Conservation (phyloP, 2,329 filamentous ascomycete species). For the Cordyceps farinosa region DNA sequence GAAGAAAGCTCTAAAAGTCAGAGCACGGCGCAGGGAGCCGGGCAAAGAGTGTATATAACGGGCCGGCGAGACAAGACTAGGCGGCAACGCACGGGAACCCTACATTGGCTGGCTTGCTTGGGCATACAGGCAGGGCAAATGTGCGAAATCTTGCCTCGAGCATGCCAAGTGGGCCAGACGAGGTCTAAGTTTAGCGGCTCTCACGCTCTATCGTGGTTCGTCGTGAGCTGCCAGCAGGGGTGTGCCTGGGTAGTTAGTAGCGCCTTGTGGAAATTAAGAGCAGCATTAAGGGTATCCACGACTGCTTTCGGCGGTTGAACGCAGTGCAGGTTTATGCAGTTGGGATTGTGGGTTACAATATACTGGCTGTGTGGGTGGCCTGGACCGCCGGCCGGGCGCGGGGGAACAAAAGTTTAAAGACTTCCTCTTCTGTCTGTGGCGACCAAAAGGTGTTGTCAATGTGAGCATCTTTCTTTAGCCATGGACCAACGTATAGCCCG, state of each 20-base stretch:
- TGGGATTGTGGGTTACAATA: too few relatives aligned
- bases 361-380: too few relatives aligned
- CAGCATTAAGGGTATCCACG: constrained; percentile 3
- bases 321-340: not conserved
- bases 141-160: constrained; percentile 6
- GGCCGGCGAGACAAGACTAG: not conserved
- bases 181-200: constrained; percentile 12
- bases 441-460: too few relatives aligned
- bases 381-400: too few relatives aligned
- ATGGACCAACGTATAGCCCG: too few relatives aligned
- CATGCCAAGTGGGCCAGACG: constrained; percentile 15
- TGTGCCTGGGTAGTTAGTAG: constrained; percentile 8
- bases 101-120: not conserved
- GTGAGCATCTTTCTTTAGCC: too few relatives aligned
- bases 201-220: constrained; percentile 11
- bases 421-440: too few relatives aligned
- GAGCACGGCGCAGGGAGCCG: not conserved
- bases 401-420: too few relatives aligned
- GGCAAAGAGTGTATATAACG: constrained; percentile 18
- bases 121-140: not conserved
- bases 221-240: not conserved
- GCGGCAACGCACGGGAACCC: not conserved
- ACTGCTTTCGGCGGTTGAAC: not conserved
- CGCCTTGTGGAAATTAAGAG: constrained; percentile 19
- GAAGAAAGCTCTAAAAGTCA: not conserved